Conservation (phyloP, 495 filamentous ascomycete species). For the Talaromyces adpressus region DNA sequence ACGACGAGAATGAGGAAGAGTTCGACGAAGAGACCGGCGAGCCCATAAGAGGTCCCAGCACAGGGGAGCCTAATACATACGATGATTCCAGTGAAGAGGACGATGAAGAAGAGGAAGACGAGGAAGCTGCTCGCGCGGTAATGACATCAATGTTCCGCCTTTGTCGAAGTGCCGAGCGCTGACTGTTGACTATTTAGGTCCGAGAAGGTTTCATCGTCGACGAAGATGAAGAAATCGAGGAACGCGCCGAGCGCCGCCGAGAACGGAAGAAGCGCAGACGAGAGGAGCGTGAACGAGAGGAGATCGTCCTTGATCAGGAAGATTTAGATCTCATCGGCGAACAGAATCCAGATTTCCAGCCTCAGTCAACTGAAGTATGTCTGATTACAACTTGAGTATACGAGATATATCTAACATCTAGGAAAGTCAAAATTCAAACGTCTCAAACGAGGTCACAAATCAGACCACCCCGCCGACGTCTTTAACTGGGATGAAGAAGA, state of each 20-base stretch:
- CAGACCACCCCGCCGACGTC: conserved; percentile 68
- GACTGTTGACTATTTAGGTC: conserved; percentile 42
- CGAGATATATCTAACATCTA: conserved; percentile 7
- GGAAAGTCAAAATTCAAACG: conserved; percentile 83
- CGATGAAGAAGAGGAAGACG: conserved; percentile 91
- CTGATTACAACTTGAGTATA: background rate
- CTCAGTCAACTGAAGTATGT: conserved; percentile 57
- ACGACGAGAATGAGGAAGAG: conserved; percentile 87
- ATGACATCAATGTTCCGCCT: background rate
- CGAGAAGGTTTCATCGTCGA: conserved; percentile 95
- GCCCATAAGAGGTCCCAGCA: conserved; percentile 32
- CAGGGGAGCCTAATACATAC: conserved; percentile 32
- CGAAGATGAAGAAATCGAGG: conserved; percentile 76
- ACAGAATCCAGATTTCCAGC: conserved; percentile 60
- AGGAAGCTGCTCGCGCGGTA: conserved; percentile 60
- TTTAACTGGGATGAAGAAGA: conserved; percentile 93
- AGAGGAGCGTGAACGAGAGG: conserved; percentile 71
- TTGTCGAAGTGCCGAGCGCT: conserved; percentile 2
- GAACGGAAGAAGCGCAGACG: conserved; percentile 64
- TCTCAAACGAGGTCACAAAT: conserved; percentile 84
- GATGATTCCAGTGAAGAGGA: conserved; percentile 94
- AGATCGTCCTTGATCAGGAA: conserved; percentile 88
- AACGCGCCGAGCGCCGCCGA: conserved; percentile 52
- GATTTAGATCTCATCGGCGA: conserved; percentile 92
- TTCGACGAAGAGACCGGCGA: conserved; percentile 77